These are phyloP conservation scores for Achaetomium macrosporum DNA, from an alignment of 2,329 filamentous ascomycete genomes.

Conservation along the genomic window DNA sequence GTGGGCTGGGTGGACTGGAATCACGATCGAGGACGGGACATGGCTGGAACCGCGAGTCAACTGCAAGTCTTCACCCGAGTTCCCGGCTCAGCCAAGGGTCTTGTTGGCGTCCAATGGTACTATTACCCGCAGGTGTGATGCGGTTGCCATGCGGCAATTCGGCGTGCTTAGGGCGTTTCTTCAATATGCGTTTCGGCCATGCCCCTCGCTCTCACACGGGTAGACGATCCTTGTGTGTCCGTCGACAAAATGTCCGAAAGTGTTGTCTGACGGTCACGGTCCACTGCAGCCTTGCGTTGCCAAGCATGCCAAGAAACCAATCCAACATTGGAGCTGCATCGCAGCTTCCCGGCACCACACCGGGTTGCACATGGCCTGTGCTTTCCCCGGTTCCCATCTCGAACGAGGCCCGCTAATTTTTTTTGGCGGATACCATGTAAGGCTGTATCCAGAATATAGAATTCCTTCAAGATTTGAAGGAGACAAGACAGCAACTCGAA, in stretches of 20 bases:
- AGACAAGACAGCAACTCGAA: neutral
- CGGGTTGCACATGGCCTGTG: constrained; percentile 7
- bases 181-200: neutral
- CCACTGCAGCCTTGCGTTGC: constrained; percentile 13
- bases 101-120: neutral
- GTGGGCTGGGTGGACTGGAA: constrained; percentile 9
- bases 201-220: neutral
- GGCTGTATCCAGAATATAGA: neutral
- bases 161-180: neutral
- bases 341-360: neutral
- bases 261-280: neutral
- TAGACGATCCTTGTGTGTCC: neutral
- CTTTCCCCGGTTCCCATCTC: neutral
- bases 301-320: constrained; percentile 8
- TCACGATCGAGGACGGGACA: constrained; percentile 24
- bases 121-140: too few species aligned
- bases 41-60: constrained; percentile 21
- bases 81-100: constrained; percentile 1
- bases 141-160: neutral
- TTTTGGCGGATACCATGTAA: neutral
- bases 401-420: constrained; percentile 10
- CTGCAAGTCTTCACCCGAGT: neutral
- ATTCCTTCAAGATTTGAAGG: neutral
- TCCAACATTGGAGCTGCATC: neutral
- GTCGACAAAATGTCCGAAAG: constrained; percentile 5